These are phyloP conservation scores for Venturia asperata DNA, from an alignment of 2,329 filamentous ascomycete species.

Conservation along the genomic window DNA sequence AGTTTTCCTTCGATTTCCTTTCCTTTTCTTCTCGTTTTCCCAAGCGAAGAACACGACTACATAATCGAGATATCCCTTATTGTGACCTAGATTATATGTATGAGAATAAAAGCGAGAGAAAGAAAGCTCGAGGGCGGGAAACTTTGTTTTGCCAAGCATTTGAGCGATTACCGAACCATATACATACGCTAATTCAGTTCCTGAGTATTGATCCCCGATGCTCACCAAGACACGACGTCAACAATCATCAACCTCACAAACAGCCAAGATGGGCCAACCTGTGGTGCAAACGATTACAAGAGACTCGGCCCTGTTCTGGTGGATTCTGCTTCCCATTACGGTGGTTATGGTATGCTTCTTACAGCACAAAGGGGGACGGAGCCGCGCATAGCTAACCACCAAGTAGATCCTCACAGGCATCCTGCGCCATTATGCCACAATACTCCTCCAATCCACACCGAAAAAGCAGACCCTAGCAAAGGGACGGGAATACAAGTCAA, in stretches of 20 bases:
- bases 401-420: constrained; percentile 79
- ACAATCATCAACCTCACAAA: constrained; percentile 2
- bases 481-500: constrained; percentile 75
- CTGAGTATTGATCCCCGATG: not conserved
- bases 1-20: too few relatives aligned
- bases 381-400: constrained; percentile 21
- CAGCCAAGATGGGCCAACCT: constrained; percentile 65
- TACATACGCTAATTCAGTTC: too few relatives aligned
- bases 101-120: too few relatives aligned
- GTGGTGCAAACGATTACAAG: constrained; percentile 91
- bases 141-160: too few relatives aligned
- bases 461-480: constrained; percentile 71
- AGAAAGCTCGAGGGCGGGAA: too few relatives aligned
- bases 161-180: too few relatives aligned
- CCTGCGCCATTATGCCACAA: constrained; percentile 89
- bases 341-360: constrained; percentile 70
- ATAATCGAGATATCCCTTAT: too few relatives aligned
- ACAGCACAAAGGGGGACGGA: not conserved
- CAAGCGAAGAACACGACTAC: too few relatives aligned
- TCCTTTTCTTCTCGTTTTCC: too few relatives aligned
- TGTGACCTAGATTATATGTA: too few relatives aligned
- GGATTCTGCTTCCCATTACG: constrained; percentile 96
- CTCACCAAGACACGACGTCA: not conserved
- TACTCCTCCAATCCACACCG: constrained; percentile 77
- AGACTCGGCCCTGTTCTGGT: constrained; percentile 98